Conservation (phyloP, 306 rosid species). For the Prunus davidiana region DNA sequence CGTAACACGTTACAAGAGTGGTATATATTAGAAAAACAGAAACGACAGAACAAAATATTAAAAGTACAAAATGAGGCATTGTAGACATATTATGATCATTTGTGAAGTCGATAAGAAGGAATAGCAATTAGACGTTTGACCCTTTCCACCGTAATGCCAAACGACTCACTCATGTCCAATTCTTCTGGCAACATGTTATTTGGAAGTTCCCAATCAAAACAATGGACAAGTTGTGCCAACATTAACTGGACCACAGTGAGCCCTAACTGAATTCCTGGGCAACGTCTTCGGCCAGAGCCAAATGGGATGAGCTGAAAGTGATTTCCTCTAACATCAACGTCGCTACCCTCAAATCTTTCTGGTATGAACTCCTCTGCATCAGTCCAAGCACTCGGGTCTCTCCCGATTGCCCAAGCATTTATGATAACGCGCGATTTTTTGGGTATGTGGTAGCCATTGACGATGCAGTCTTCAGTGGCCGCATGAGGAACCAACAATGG, state of each 20-base stretch:
- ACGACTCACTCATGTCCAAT: not conserved
- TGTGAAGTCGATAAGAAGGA: not conserved
- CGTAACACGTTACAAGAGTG: not conserved
- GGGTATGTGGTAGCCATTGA: slow-evolving; percentile 6
- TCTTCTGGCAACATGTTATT: not conserved
- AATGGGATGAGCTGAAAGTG: slow-evolving; percentile 4
- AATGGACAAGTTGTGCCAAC: not conserved
- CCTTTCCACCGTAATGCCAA: not conserved
- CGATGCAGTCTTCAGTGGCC: not conserved
- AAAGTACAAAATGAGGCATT: not conserved
- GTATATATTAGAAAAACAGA: no score
- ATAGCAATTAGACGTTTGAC: not conserved
- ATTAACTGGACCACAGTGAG: not conserved
- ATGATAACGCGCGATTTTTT: not conserved
- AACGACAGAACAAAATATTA: not conserved
- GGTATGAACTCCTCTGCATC: slow-evolving; percentile 9
- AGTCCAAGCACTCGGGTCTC: slow-evolving; percentile 7
- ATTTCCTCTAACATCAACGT: not conserved
- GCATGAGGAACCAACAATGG: slow-evolving; percentile 1
- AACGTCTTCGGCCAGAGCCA: not conserved
- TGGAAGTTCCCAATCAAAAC: not conserved
- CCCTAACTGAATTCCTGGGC: not conserved
- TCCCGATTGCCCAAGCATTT: slow-evolving; percentile 12
- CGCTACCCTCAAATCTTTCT: not conserved
- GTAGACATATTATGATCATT: not conserved